Conservation (phyloP, 768 basidiomycete genomes). For the Paxillus involutus region DNA sequence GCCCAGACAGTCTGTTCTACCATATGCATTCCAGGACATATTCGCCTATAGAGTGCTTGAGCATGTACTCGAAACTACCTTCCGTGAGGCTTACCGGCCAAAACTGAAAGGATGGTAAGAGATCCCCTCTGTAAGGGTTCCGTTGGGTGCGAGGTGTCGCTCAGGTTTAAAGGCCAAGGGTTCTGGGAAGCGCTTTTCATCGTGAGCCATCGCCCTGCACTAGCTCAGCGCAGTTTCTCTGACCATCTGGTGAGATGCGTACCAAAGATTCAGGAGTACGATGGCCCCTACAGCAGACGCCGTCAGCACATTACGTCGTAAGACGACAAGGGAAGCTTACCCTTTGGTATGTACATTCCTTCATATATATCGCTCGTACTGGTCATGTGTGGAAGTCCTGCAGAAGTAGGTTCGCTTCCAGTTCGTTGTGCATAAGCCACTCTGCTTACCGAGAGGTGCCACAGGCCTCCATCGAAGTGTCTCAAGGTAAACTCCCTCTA, state of each 20-base stretch:
- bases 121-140: slow-evolving; percentile 9
- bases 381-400: slow-evolving; percentile 25
- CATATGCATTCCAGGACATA: slow-evolving; percentile 35
- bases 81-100: slow-evolving; percentile 21
- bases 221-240: neutral
- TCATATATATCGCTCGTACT: slow-evolving; percentile 24
- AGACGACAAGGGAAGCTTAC: slow-evolving; percentile 7
- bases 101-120: slow-evolving; percentile 17
- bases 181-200: slow-evolving; percentile 50
- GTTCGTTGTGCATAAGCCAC: neutral
- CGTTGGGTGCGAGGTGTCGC: slow-evolving; percentile 41
- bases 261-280: slow-evolving; percentile 28
- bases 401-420: neutral
- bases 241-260: neutral
- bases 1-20: slow-evolving; percentile 35
- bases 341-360: slow-evolving; percentile 31
- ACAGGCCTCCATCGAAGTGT: slow-evolving; percentile 31
- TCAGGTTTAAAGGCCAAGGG: slow-evolving; percentile 56
- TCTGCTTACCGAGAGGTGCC: slow-evolving; percentile 24
- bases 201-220: slow-evolving; percentile 47
- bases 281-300: slow-evolving; percentile 11
- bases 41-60: slow-evolving; percentile 15
- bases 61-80: neutral
- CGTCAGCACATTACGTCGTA: neutral
- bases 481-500: slow-evolving; percentile 32